Evolutionary conservation across 2,329 filamentous ascomycete species (phyloP).

Genomic region (Alternaria sp.): DNA sequence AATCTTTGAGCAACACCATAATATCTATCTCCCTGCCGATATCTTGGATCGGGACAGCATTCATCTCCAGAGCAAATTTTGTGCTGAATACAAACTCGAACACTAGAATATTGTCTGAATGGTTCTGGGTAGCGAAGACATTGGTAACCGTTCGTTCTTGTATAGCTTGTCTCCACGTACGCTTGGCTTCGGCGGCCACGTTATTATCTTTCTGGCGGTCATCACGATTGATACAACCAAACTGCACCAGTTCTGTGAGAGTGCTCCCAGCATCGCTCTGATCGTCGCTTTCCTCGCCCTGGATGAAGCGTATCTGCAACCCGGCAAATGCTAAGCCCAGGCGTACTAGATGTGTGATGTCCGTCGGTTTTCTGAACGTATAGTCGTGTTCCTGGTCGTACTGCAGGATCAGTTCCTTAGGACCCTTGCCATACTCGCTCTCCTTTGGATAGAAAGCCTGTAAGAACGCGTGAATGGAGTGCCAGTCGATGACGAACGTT

Average conservation of each 20-base stretch:
- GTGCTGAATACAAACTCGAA: background rate
- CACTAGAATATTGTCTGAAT: background rate
- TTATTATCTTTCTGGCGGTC: background rate
- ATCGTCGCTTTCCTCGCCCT: background rate
- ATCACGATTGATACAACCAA: background rate
- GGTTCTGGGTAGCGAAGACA: background rate
- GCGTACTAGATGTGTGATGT: background rate
- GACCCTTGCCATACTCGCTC: background rate
- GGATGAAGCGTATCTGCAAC: background rate
- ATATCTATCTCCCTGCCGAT: background rate
- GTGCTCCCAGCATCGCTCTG: background rate
- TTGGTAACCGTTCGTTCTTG: background rate
- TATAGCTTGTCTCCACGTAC: background rate
- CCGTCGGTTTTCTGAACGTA: background rate
- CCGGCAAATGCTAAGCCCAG: background rate
- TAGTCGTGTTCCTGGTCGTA: background rate
- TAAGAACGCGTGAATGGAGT: background rate
- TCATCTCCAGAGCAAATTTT: background rate
- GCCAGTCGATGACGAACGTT: background rate
- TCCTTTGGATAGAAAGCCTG: background rate
- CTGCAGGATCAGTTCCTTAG: background rate
- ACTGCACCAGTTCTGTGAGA: background rate
- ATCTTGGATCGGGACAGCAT: rapidly evolving
- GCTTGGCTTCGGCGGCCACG: background rate
- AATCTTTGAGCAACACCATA: background rate